Base-by-base conservation (phyloP, 2,329 filamentous ascomycete genomes). In the Fusarium incarnatum region DNA sequence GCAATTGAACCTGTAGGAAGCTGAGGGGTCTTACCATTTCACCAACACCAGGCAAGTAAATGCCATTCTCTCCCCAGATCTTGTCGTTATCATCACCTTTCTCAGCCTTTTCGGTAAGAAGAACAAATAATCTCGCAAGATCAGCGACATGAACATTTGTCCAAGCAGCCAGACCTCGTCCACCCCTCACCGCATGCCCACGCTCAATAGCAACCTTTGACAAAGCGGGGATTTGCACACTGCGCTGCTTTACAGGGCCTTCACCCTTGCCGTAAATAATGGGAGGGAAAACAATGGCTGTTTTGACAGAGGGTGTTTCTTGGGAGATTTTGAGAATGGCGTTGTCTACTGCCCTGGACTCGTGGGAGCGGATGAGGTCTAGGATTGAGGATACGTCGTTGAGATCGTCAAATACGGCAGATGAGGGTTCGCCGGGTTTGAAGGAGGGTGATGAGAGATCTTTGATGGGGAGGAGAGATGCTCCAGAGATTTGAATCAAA, bases 151-250 rank as follows among this genome's bases (percentile, higher is more conserved):
- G 79, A 8, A 82, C 71, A 22, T 78, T 78, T 12, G 77, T 76
- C 81, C 81, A 82, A 12, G 73, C 60, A 30, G 72, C 78, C 42
- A 76, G 54, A 3, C 81, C 81, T 44, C 74, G 69, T 13, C 79
- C 79, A 11, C 81, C 72, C 54, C 71, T 73, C 1, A 82, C 70
- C 12, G 74, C 78, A n/a, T 75, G 73, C 0, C 77, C 74, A 6
- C 75, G 63, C 66, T 80, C 60, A 7, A 84, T 60, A 0, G 80
- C 79, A 8, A 74, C 75, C 25, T 74, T 70, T 5, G 75, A 72
- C 1, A 84, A 75, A 16, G 78, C 73, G 2, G 81, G 82, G 34
- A 83, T 75, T 64, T 84, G 82, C 7, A 83, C 75, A 58, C 81
- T 83, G 16, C 80, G 76, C 64, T 78, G 76, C 42, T 83, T 82